phyloP scores from a whole-genome alignment of 2,329 filamentous ascomycete genomes.

The Pseudogymnoascus sp. region DNA sequence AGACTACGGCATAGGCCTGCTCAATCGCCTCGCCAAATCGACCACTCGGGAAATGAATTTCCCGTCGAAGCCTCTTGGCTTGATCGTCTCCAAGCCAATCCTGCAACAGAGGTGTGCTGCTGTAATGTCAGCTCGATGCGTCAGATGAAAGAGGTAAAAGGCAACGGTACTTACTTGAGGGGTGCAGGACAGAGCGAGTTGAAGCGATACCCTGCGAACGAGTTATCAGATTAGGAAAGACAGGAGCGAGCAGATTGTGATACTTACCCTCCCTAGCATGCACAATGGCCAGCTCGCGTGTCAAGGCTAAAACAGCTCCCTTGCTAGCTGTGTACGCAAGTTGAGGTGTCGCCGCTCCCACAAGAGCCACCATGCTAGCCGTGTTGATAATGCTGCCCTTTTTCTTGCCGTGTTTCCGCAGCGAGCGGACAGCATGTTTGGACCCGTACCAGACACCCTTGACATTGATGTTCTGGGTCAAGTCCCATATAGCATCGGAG shows the following conservation, averaged over 20 bases:
- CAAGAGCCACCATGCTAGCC: constrained; percentile 60
- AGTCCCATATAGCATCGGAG: constrained; percentile 66
- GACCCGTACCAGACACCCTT: constrained; percentile 72
- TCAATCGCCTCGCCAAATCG: constrained; percentile 71
- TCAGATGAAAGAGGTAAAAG: background rate
- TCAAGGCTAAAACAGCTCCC: constrained; percentile 66
- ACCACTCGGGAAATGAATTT: constrained; percentile 69
- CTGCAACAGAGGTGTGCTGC: constrained; percentile 57
- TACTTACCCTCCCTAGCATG: constrained; percentile 56
- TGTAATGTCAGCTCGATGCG: background rate
- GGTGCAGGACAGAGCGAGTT: constrained; percentile 67
- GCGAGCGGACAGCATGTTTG: constrained; percentile 62
- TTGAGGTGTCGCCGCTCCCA: constrained; percentile 63
- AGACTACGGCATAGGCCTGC: constrained; percentile 65
- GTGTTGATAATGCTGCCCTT: constrained; percentile 66
- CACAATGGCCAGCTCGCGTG: constrained; percentile 64
- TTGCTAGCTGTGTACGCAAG: constrained; percentile 70
- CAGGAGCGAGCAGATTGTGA: background rate
- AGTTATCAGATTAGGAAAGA: background rate
- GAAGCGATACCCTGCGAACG: constrained; percentile 51
- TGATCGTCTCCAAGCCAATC: constrained; percentile 68
- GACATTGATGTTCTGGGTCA: constrained; percentile 68
- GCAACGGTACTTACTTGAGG: constrained; percentile 39
- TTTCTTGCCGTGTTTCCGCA: constrained; percentile 59
- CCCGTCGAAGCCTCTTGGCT: constrained; percentile 59